Evolutionary conservation across 176 grass and related monocot species (phyloP), one percentile per base, ranked within the genome.

Genomic region (Aegilops longissima): DNA sequence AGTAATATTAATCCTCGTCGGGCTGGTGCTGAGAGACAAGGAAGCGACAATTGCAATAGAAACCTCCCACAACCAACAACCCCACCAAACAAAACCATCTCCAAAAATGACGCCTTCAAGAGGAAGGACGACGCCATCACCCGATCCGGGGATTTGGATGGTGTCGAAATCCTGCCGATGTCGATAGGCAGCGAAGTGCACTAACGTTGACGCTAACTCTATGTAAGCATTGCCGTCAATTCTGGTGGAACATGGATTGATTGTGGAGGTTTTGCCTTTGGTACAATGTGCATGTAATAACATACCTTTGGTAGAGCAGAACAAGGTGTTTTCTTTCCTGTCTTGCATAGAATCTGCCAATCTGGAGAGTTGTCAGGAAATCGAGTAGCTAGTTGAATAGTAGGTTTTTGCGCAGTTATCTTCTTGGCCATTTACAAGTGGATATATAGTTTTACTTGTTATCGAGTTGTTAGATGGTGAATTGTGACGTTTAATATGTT

Each of bases 361-460:
- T 81, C 70, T 61, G 45, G 12, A 70, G 8, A 63, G 44, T 73
- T 78, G 66, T 73, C 10, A 0, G 73, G 24, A 9, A 44, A 49
- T 6, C 36, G 18, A 29, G 84, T 44, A 83, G 77, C 40, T 84
- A 87, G 59, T 68, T 61, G 58, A 84, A 80, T 3, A 8, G 52
- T 90, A 87, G 67, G 80, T 84, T 66, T 38, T 67, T 0, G 80
- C 59, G 58, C 59, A 84, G 85, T 90, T 80, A 87, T 90, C 67
- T 63, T 58, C 73, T 75, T 73, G 73, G 84, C 80, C 84, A 44
- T 11, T 44, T 44, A 44, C 9, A 79, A 83, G 5, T 83, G 42
- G 89, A 83, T 90, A 66, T 63, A 89, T 83, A 90, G 73, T 9
- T 90, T 84, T 87, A 87, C 84, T 87, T 90, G 79, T 27, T 44